Evolutionary conservation across 2,329 filamentous ascomycete genomes (phyloP).

Genomic region (Penicillium expansum): DNA sequence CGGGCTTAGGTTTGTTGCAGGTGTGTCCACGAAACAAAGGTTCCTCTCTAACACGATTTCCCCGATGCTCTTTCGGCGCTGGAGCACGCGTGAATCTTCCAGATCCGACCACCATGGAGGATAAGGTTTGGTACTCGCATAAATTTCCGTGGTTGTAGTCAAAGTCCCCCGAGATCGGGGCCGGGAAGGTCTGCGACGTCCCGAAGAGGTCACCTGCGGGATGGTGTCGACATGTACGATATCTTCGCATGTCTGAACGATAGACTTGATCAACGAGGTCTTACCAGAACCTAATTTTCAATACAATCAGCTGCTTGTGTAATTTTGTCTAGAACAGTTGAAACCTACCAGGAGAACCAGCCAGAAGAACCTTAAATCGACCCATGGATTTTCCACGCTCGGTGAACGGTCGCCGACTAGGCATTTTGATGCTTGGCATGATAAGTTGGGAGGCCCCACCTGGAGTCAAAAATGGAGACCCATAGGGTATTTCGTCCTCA

Average conservation of each 20-base stretch:
- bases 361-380: slow-evolving; percentile 82
- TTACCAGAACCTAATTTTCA: slow-evolving; percentile 69
- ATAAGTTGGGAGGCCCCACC: slow-evolving; percentile 70
- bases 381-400: slow-evolving; percentile 80
- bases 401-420: slow-evolving; percentile 83
- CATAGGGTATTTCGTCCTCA: slow-evolving; percentile 48
- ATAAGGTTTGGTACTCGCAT: slow-evolving; percentile 79
- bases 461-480: slow-evolving; percentile 29
- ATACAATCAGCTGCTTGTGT: slow-evolving; percentile 1
- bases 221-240: slow-evolving; percentile 86
- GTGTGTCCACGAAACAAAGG: slow-evolving; percentile 87
- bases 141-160: slow-evolving; percentile 61
- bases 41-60: slow-evolving; percentile 86
- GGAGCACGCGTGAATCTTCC: slow-evolving; percentile 60
- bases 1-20: slow-evolving; percentile 55
- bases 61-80: slow-evolving; percentile 67
- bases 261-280: slow-evolving; percentile 81
- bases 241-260: slow-evolving; percentile 81
- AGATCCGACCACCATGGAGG: slow-evolving; percentile 86
- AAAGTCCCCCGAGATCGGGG: slow-evolving; percentile 18
- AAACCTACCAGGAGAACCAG: slow-evolving; percentile 69
- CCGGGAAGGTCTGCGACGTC: slow-evolving; percentile 22
- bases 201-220: slow-evolving; percentile 21
- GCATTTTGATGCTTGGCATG: slow-evolving; percentile 95
- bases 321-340: neutral